Evolutionary conservation across 306 rosid genomes (phyloP).

Genomic region (Cucumis cinereus): DNA sequence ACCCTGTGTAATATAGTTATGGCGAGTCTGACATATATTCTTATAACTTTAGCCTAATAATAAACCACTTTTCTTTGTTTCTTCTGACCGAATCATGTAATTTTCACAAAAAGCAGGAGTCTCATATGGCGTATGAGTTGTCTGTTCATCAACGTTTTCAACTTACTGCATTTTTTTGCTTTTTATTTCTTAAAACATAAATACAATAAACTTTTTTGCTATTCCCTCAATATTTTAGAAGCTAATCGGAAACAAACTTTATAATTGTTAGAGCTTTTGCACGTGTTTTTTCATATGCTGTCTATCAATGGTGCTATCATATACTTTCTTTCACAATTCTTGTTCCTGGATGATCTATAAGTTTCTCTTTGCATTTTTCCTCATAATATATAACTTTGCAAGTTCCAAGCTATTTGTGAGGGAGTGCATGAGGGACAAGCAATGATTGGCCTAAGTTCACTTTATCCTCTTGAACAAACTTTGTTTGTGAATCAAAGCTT

Average conservation of each 20-base stretch:
- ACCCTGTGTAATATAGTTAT: background rate
- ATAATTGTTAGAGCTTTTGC: background rate
- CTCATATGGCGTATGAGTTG: background rate
- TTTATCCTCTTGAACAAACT: background rate
- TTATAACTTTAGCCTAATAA: background rate
- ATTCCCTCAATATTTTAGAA: background rate
- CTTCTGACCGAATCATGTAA: background rate
- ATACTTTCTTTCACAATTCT: background rate
- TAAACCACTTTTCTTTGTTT: background rate
- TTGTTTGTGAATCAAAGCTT: background rate
- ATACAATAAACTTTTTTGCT: background rate
- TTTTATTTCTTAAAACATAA: background rate
- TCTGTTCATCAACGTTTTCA: background rate
- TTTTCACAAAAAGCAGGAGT: background rate
- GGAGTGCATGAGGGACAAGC: background rate
- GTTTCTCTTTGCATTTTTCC: background rate
- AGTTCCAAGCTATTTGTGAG: background rate
- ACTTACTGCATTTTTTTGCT: background rate
- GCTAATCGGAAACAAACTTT: background rate
- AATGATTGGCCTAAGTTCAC: background rate
- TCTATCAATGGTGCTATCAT: background rate
- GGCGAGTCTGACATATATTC: background rate
- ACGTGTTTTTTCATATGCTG: background rate
- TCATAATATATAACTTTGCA: background rate
- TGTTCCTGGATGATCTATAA: background rate